A percentile compares a stretch with the other conserved stretches of the same genome.
Evolutionary conservation across 2,329 filamentous ascomycete species (phyloP).

Genomic region (Madurella fahalii): DNA sequence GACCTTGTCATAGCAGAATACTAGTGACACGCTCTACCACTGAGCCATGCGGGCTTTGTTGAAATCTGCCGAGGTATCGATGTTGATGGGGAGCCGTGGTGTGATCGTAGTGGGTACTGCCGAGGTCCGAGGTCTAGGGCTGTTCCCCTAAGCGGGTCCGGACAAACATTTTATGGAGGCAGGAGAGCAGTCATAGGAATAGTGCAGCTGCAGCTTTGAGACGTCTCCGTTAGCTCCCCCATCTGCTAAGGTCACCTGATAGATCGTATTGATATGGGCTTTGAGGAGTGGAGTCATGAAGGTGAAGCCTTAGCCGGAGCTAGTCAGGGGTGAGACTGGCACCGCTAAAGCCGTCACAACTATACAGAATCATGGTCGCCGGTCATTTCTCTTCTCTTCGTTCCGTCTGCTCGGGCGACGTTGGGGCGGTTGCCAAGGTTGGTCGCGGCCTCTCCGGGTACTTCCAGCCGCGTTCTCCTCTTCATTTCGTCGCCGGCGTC

Average conservation of each 20-base stretch:
- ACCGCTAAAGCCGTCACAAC: neutral
- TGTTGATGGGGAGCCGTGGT: neutral
- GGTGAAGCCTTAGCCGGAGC: too few species aligned
- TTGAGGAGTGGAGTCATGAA: too few species aligned
- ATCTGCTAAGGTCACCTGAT: too few species aligned
- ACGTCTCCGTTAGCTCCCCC: too few species aligned
- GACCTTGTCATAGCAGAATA: slow-evolving; percentile 6
- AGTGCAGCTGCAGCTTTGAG: neutral
- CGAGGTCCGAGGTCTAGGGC: neutral
- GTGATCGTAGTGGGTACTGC: neutral
- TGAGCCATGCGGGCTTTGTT: slow-evolving; percentile 21
- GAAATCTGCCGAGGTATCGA: neutral
- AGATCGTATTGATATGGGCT: too few species aligned
- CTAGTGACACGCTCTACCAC: slow-evolving; percentile 23
- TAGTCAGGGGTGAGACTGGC: too few species aligned
- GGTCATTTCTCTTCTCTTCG: neutral
- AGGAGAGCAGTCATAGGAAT: neutral
- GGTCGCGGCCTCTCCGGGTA: neutral
- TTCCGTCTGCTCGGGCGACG: neutral
- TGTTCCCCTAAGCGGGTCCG: slow-evolving; percentile 6
- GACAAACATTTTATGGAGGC: neutral
- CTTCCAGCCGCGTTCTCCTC: too few species aligned
- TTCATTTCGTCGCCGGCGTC: neutral
- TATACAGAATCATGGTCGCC: neutral
- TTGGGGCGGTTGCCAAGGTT: neutral